These are phyloP conservation scores for Austropuccinia psidii DNA, from an alignment of 1,284 basidiomycete species.

Conservation along the genomic window DNA sequence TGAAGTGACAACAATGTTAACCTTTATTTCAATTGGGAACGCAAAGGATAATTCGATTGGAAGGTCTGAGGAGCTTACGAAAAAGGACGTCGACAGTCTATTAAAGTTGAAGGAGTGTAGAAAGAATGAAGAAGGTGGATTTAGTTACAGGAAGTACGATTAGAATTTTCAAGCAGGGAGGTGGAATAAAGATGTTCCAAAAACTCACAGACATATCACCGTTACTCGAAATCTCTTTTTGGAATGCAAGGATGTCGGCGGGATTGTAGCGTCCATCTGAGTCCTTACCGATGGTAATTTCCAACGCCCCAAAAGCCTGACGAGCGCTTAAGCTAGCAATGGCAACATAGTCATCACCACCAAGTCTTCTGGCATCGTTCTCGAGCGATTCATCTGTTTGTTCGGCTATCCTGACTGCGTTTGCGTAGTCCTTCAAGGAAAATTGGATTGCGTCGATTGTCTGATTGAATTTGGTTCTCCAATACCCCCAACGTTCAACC, in stretches of 20 bases:
- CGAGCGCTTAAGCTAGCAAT: conserved; percentile 45
- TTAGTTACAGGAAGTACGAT: too few species aligned
- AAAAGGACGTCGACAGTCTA: conserved; percentile 47
- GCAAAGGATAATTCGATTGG: neutral
- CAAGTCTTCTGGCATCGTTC: conserved; percentile 43
- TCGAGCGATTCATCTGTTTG: conserved; percentile 43
- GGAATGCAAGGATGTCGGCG: conserved; percentile 43
- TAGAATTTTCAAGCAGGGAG: too few species aligned
- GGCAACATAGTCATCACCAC: conserved; percentile 45
- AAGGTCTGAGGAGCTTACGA: conserved; percentile 28
- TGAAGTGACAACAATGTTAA: neutral
- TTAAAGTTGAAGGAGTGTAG: too few species aligned
- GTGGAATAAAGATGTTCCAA: too few species aligned
- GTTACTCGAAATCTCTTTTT: conserved; percentile 47
- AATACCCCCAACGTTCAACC: conserved; percentile 40
- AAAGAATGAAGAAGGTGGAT: too few species aligned
- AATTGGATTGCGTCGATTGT: conserved; percentile 43
- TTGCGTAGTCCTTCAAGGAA: conserved; percentile 45
- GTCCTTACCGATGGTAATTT: conserved; percentile 42
- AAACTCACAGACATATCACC: conserved; percentile 44
- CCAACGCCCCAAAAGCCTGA: conserved; percentile 44
- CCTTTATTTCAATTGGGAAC: neutral
- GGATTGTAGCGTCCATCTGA: conserved; percentile 40
- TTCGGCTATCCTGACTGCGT: conserved; percentile 40
- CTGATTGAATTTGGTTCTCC: conserved; percentile 43